Evolutionary conservation across 2,329 filamentous ascomycete species (phyloP).

Genomic region (Microascus cirrosus): DNA sequence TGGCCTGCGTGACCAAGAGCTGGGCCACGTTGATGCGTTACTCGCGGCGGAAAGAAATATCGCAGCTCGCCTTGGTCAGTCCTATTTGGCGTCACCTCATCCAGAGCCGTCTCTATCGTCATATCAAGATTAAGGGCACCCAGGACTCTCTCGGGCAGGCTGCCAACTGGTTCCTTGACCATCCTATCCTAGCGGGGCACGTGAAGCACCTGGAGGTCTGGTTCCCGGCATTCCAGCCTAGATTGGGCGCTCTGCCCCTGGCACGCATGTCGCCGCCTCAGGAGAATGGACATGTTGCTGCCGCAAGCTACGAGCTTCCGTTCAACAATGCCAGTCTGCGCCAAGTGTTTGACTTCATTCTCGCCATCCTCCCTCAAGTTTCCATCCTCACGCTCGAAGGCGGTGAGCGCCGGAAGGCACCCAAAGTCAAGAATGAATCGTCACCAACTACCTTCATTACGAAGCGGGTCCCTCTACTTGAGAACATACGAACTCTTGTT

Average conservation of each 20-base stretch:
- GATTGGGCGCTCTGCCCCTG: conserved; percentile 28
- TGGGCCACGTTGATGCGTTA: conserved; percentile 57
- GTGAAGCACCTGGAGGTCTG: conserved; percentile 67
- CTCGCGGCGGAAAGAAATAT: conserved; percentile 55
- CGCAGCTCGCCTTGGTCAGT: conserved; percentile 52
- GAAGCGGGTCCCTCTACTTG: conserved; percentile 17
- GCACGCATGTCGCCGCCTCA: conserved; percentile 31
- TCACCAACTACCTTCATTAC: conserved; percentile 8
- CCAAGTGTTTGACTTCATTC: conserved; percentile 56
- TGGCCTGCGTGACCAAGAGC: conserved; percentile 41
- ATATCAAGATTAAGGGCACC: conserved; percentile 66
- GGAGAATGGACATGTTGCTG: conserved; percentile 37
- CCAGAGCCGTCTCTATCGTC: conserved; percentile 62
- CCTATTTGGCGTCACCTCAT: conserved; percentile 55
- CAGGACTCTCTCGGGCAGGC: conserved; percentile 49
- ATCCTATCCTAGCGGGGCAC: conserved; percentile 49
- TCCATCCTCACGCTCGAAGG: conserved; percentile 63
- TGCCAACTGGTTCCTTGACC: conserved; percentile 45
- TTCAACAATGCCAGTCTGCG: conserved; percentile 59
- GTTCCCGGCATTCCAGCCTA: conserved; percentile 63
- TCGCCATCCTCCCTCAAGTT: conserved; percentile 45
- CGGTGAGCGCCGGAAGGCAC: conserved; percentile 66
- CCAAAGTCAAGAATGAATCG: conserved; percentile 37
- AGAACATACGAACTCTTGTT: conserved; percentile 53
- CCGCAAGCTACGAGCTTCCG: conserved; percentile 44